Base-by-base conservation (phyloP, 257 asterid species). In the Capsicum pubescens region DNA sequence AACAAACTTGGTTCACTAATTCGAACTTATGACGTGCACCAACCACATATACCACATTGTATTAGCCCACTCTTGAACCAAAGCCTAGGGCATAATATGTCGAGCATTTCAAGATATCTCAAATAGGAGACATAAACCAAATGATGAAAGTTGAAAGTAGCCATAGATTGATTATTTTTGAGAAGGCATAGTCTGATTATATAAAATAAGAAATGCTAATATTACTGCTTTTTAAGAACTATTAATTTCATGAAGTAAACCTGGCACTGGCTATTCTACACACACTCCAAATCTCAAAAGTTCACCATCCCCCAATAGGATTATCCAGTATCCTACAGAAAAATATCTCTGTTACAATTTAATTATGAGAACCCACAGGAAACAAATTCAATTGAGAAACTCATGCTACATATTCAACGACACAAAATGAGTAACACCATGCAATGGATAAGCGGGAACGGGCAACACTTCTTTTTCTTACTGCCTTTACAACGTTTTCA, bases 341-440 rank as follows among this genome's bases (percentile, higher is more conserved):
- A 70, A 48, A 9, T 10, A 19, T 71, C 74, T n/a, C 10, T n/a
- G 10, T 46, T 10, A 71, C 58, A 71, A 11, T 71, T 71, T 46
- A 70, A n/a, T 71, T 44, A 44, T 71, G 58, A 71, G 56, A 57
- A 46, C 17, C 3, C 58, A 46, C n/a, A 71, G 54, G 57, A 16
- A 71, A 71, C 79, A 71, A 46, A 44, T 46, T 46, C 79, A 71
- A 71, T 71, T n/a, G 79, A 71, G 58, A 44, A 71, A 71, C 46
- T 71, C 8, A 39, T 71, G 6, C 39, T 11, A 71, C 79, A 71
- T n/a, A 46, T 71, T n/a, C 58, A 71, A 71, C 9, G 17, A 46
- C 79, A 71, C 17, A 71, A 71, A 71, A 71, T 71, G 58, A 71
- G 79, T n/a, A 71, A 50, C 42, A 74, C n/a, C 58, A n/a, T 48